These are phyloP conservation scores for Didymella sp. DNA, from an alignment of 2,329 filamentous ascomycete species.

Conservation along the genomic window DNA sequence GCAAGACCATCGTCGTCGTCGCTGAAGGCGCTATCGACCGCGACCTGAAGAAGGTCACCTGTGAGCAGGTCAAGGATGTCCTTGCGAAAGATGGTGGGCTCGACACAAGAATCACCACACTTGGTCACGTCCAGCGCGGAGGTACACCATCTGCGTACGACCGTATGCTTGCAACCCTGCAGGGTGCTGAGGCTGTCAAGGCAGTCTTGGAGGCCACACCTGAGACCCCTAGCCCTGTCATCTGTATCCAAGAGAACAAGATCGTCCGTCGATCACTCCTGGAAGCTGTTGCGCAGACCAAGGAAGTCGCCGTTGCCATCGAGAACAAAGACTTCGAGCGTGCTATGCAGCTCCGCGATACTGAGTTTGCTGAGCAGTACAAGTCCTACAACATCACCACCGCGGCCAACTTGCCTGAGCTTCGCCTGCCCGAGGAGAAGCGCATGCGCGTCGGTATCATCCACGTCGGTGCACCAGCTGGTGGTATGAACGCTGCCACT, in stretches of 20 bases:
- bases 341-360: conserved; percentile 87
- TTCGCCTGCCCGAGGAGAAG: conserved; percentile 74
- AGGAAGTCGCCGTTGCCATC: conserved; percentile 83
- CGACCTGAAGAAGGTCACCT: conserved; percentile 81
- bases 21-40: conserved; percentile 82
- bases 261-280: conserved; percentile 89
- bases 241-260: conserved; percentile 97
- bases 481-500: conserved; percentile 97
- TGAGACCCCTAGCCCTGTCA: conserved; percentile 89
- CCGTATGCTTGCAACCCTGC: conserved; percentile 87
- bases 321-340: conserved; percentile 82
- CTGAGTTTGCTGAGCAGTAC: conserved; percentile 93
- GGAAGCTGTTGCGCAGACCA: conserved; percentile 85
- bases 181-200: conserved; percentile 59
- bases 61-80: conserved; percentile 82
- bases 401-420: conserved; percentile 74
- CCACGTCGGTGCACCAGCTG: conserved; percentile 94
- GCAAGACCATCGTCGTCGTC: conserved; percentile 97
- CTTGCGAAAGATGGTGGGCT: conserved; percentile 81
- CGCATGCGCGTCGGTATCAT: conserved; percentile 94
- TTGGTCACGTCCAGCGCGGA: conserved; percentile 97
- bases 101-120: conserved; percentile 91
- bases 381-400: conserved; percentile 90
- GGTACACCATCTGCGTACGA: conserved; percentile 93
- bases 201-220: conserved; percentile 63